A percentile compares a stretch with the other conserved stretches of the same genome.
Evolutionary conservation across 805 yeast genomes (phyloP).

Genomic region (Alloascoidea hylecoeti): DNA sequence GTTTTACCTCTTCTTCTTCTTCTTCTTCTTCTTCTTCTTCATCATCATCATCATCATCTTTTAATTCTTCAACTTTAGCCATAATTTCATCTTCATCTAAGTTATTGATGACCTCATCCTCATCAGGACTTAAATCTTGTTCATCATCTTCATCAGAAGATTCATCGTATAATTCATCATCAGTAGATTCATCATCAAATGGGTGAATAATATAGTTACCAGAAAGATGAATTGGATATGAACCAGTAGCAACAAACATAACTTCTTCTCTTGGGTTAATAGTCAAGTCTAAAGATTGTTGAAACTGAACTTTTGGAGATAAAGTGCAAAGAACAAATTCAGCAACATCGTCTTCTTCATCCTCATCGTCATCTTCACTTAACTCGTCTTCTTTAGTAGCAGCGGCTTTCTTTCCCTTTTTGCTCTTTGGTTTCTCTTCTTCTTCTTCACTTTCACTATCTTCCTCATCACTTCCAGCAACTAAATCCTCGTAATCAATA

Average conservation of each 20-base stretch:
- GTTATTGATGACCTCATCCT: slow-evolving; percentile 42
- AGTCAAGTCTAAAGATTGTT: slow-evolving; percentile 84
- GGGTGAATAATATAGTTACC: slow-evolving; percentile 98
- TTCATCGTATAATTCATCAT: slow-evolving; percentile 34
- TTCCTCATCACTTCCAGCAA: slow-evolving; percentile 28
- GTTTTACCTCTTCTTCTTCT: slow-evolving; percentile 41
- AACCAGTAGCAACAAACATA: slow-evolving; percentile 88
- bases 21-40: slow-evolving; percentile 57
- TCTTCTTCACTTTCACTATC: slow-evolving; percentile 12
- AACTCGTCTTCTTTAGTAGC: slow-evolving; percentile 36
- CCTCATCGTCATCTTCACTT: slow-evolving; percentile 42
- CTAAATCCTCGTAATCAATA: slow-evolving; percentile 20
- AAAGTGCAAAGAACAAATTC: slow-evolving; percentile 82
- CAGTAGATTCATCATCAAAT: slow-evolving; percentile 46
- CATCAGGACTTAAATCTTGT: slow-evolving; percentile 63
- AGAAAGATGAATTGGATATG: slow-evolving; percentile 80
- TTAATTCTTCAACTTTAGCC: slow-evolving; percentile 24
- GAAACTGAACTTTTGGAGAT: slow-evolving; percentile 53
- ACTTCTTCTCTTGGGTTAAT: slow-evolving; percentile 91
- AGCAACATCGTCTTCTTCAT: slow-evolving; percentile 63
- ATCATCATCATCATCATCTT: slow-evolving; percentile 37
- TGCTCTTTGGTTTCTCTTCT: slow-evolving; percentile 5
- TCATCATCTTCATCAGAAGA: slow-evolving; percentile 35
- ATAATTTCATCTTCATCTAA: slow-evolving; percentile 21
- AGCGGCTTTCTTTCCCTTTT: slow-evolving; percentile 21